Base-by-base conservation (phyloP, 345 rosid genomes). In the Eucalyptus polyanthemos region DNA sequence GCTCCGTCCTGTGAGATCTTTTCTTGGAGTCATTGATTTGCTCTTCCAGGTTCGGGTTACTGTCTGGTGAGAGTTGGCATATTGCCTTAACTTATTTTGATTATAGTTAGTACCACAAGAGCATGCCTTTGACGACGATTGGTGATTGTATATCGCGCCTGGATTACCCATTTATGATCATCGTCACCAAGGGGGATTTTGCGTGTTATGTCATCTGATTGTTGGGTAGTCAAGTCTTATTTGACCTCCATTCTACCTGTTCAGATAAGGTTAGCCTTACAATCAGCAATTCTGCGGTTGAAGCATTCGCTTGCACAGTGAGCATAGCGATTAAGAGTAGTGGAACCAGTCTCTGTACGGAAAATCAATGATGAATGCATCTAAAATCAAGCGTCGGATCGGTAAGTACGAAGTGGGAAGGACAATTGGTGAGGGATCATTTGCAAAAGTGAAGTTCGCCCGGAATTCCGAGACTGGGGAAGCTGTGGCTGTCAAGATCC, bases 361-460 rank as follows among this genome's bases (percentile, higher is more conserved):
- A 69, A 89, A 89, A 89, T 72, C 50, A 51, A 91, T 45, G 53
- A 95, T 95, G 98, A 94, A 93, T 92, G 95, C 93, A 88, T 92
- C 98, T 88, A 95, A 94, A 92, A 93, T 95, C 16, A 97, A 97
- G 93, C 97, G 98, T 51, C 91, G 94, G 37, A 97, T 98, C 27
- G 99, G 99, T 27, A 96, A 94, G 90, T 98, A 96, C 91, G 99
- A 98, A 88, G 94, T 98, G 69, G 99, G 99, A 87, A 95, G 99
- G 93, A 98, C 99, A 27, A 96, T 98, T 86, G 99, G 99, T 3
- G 99, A 98, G 88, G 99, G 99, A 86, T 93, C 99, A 86, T 98
- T 98, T 93, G 99, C 98, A 8, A 98, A 98, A 93, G 99, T 98
- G 81, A 98, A 96, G 95, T 98, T 98, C 88, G 99, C 99, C 6